A percentile compares a stretch with the other conserved stretches of the same genome.
Conservation (phyloP, 2,329 filamentous ascomycete species). For the Colletotrichum sp. region DNA sequence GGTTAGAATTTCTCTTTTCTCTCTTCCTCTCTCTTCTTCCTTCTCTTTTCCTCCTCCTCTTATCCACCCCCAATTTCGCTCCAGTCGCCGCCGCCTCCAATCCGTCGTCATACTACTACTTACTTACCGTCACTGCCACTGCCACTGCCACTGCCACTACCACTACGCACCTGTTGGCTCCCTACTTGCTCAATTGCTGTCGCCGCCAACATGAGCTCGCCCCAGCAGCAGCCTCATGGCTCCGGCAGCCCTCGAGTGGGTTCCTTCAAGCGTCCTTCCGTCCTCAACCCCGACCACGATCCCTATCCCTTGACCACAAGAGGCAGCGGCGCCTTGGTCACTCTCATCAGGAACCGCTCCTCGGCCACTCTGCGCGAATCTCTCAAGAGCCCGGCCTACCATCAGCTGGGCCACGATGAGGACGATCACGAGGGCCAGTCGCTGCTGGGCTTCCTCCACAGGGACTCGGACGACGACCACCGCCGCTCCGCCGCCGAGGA, state of each 20-base stretch:
- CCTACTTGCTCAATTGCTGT: not conserved
- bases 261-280: constrained; percentile 27
- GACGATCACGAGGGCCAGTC: constrained; percentile 27
- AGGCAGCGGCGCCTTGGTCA: constrained; percentile 35
- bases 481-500: constrained; percentile 56
- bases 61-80: not conserved
- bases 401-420: constrained; percentile 22
- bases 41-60: not conserved
- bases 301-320: constrained; percentile 60
- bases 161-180: not conserved
- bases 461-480: constrained; percentile 43
- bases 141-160: not conserved
- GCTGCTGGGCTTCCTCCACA: constrained; percentile 13
- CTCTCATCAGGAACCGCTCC: constrained; percentile 53
- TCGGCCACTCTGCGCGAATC: constrained; percentile 17
- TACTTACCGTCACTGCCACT: not conserved
- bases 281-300: constrained; percentile 38
- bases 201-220: constrained; percentile 14
- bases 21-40: not conserved
- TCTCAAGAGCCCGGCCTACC: constrained; percentile 21
- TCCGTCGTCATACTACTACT: not conserved
- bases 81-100: not conserved
- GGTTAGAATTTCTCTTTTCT: constrained; percentile 1
- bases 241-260: constrained; percentile 16
- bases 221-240: constrained; percentile 8